Evolutionary conservation across 2,329 filamentous ascomycete genomes (phyloP).

Genomic region (Metarhizium robertsii): DNA sequence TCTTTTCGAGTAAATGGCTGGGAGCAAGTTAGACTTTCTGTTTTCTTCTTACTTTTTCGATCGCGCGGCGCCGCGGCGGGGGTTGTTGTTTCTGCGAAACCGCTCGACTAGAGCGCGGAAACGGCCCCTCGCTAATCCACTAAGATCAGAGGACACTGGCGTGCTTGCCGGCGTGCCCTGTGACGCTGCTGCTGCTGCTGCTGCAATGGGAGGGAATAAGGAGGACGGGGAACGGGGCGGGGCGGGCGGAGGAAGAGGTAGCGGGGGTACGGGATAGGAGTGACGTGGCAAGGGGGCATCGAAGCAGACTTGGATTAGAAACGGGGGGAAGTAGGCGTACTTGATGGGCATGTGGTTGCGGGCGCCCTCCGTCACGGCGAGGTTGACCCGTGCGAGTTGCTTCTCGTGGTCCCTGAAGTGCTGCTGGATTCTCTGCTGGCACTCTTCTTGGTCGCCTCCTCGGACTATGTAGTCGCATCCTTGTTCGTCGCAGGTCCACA

Average conservation of each 20-base stretch:
- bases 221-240: neutral
- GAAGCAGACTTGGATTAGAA: constrained; percentile 22
- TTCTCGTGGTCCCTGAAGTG: constrained; percentile 54
- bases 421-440: constrained; percentile 45
- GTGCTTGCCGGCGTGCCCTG: neutral
- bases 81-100: constrained; percentile 12
- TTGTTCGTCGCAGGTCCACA: constrained; percentile 57
- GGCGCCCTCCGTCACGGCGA: constrained; percentile 47
- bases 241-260: neutral
- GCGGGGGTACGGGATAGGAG: constrained; percentile 4
- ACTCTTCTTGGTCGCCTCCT: constrained; percentile 45
- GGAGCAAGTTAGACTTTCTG: constrained; percentile 20
- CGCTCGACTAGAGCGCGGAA: constrained; percentile 16
- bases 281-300: constrained; percentile 6
- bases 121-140: constrained; percentile 9
- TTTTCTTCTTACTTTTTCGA: neutral
- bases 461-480: constrained; percentile 57
- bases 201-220: neutral
- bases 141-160: constrained; percentile 6
- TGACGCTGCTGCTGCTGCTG: neutral
- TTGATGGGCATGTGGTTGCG: constrained; percentile 46
- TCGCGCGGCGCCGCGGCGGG: too few species aligned
- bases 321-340: constrained; percentile 36
- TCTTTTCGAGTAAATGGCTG: constrained; percentile 47
- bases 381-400: constrained; percentile 38